A percentile compares a stretch with the other conserved stretches of the same genome.
These are phyloP conservation scores for Fistulinella prunicolor DNA, from an alignment of 768 basidiomycete species.

Conservation along the genomic window DNA sequence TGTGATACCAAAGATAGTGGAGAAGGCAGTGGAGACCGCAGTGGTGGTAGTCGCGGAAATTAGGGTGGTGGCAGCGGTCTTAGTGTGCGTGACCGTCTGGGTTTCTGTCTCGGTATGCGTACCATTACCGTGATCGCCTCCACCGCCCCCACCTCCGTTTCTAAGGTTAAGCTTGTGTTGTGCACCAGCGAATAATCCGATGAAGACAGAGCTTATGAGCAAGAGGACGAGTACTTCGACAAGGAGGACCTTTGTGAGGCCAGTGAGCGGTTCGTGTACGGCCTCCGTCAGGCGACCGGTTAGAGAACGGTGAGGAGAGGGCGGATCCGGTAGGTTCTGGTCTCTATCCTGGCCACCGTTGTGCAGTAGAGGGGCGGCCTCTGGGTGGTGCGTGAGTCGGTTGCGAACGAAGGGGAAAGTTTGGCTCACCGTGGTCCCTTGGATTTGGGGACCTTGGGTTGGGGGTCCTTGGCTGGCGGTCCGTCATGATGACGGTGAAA, in stretches of 20 bases:
- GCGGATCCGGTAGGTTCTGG: slow-evolving; percentile 30
- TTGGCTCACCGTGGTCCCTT: slow-evolving; percentile 51
- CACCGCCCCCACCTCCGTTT: slow-evolving; percentile 33
- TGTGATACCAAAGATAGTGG: slow-evolving; percentile 32
- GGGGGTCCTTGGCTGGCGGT: slow-evolving; percentile 42
- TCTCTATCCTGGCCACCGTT: slow-evolving; percentile 45
- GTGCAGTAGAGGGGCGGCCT: slow-evolving; percentile 62
- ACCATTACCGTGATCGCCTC: slow-evolving; percentile 29
- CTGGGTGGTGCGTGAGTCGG: slow-evolving; percentile 35
- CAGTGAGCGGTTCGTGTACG: slow-evolving; percentile 75
- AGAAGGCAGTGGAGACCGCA: slow-evolving; percentile 30
- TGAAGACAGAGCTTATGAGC: slow-evolving; percentile 81
- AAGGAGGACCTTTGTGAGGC: slow-evolving; percentile 80
- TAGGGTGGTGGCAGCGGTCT: slow-evolving; percentile 29
- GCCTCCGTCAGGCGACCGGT: slow-evolving; percentile 43
- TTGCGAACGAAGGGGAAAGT: neutral
- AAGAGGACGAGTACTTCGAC: slow-evolving; percentile 73
- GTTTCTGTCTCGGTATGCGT: slow-evolving; percentile 35
- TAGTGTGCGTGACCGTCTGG: slow-evolving; percentile 31
- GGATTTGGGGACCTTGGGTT: slow-evolving; percentile 53
- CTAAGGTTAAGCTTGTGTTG: slow-evolving; percentile 69
- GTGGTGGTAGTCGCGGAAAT: slow-evolving; percentile 35
- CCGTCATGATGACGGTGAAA: slow-evolving; percentile 47
- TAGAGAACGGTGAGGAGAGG: slow-evolving; percentile 35
- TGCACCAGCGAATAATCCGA: slow-evolving; percentile 90